Conservation (phyloP, 2,329 filamentous ascomycete species). For the Tolypocladium amazonense region DNA sequence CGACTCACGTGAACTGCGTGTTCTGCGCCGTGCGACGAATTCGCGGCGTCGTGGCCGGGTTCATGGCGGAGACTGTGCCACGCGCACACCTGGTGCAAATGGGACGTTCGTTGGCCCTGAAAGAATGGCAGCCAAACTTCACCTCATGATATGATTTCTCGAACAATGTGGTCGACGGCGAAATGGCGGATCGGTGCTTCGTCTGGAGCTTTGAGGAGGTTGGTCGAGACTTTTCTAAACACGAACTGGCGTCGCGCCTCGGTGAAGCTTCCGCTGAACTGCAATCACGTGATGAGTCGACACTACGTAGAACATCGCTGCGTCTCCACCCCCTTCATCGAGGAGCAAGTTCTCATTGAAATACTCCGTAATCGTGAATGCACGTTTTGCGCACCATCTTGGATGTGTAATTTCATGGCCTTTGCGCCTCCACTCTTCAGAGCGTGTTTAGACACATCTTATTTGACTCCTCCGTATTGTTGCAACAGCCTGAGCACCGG, state of each 20-base stretch:
- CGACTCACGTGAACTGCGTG: slow-evolving; percentile 35
- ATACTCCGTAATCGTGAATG: no score
- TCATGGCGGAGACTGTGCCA: slow-evolving; percentile 15
- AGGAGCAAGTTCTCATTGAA: background rate
- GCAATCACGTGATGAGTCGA: background rate
- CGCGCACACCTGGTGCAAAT: slow-evolving; percentile 3
- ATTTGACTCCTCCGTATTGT: background rate
- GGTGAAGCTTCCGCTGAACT: background rate
- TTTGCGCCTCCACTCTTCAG: background rate
- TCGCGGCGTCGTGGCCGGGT: slow-evolving; percentile 22
- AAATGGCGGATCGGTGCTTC: background rate
- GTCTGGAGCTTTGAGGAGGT: background rate
- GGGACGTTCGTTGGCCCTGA: background rate
- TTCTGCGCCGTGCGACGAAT: slow-evolving; percentile 38
- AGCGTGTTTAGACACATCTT: background rate
- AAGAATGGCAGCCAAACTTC: background rate
- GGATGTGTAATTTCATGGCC: background rate
- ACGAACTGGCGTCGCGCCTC: background rate
- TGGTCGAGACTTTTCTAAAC: background rate
- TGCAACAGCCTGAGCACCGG: background rate
- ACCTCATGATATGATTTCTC: background rate
- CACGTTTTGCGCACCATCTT: background rate
- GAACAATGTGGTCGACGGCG: background rate
- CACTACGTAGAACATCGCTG: background rate
- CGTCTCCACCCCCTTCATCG: background rate